Evolutionary conservation across 179 eudicot genomes (phyloP).

Genomic region (Patellifolia procumbens): DNA sequence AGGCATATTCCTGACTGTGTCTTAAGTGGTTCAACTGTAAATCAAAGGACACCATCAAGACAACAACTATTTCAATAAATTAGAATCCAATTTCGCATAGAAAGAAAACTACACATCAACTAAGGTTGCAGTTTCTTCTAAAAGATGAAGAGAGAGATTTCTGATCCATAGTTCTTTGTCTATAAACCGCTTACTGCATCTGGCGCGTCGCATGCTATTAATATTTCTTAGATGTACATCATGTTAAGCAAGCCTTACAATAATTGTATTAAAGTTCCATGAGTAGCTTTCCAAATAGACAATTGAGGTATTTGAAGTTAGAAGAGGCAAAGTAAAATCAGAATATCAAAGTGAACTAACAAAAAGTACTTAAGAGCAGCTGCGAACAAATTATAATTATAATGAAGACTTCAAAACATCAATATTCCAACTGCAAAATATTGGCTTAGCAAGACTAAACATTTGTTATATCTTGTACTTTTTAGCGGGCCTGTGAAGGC

Average conservation of each 20-base stretch:
- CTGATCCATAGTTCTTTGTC: too few relatives aligned
- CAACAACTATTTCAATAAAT: background rate
- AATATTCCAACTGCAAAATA: background rate
- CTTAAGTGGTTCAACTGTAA: background rate
- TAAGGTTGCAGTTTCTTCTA: background rate
- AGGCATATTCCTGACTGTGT: background rate
- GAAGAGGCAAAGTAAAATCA: background rate
- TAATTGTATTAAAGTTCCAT: background rate
- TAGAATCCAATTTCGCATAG: background rate
- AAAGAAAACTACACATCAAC: background rate
- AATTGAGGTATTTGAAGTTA: background rate
- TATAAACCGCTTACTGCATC: background rate
- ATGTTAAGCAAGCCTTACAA: background rate
- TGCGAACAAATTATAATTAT: too few relatives aligned
- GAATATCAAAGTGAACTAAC: background rate
- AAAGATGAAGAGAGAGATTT: background rate
- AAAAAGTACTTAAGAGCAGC: background rate
- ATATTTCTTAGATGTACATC: background rate
- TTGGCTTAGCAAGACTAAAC: background rate
- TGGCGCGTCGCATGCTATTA: too few relatives aligned
- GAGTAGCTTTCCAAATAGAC: background rate
- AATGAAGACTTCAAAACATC: background rate
- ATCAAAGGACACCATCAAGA: background rate
- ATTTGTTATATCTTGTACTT: constrained; percentile 1
- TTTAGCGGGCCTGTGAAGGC: background rate